Base-by-base conservation (phyloP, 352 stramenopile genomes). In the Globisporangium nagaii region DNA sequence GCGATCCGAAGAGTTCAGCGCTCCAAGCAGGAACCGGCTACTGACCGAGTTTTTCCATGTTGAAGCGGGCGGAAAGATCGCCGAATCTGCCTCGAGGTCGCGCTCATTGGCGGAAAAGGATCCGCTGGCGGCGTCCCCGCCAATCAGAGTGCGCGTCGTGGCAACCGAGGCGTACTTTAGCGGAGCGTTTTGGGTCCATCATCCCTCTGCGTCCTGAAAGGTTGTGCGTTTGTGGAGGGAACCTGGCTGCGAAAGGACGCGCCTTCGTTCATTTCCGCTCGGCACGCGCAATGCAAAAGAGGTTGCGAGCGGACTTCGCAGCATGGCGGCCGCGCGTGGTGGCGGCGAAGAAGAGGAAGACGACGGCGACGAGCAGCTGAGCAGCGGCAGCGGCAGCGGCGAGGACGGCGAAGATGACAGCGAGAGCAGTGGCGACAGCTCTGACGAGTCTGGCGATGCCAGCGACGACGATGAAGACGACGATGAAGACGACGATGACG, bases 301-400 rank as follows among this genome's bases (percentile, higher is more conserved):
- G n/a, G n/a, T 50, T 50, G 43, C 17, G 24, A n/a, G n/a, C n/a
- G n/a, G n/a, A n/a, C n/a, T n/a, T n/a, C n/a, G n/a, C n/a, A 30
- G 4, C 11, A 36, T 42, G 19, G 15, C 31, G 11, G 31, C n/a
- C n/a, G n/a, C 13, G 17, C 41, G 20, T 5, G 43, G 61, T 0
- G 63, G 66, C 7, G 60, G 71, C 2, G 66, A 73, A 4, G 59
- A 68, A 2, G 57, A 46, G 7, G 59, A 53, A 24, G 56, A n/a
- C n/a, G n/a, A n/a, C n/a, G n/a, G n/a, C n/a, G n/a, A n/a, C n/a
- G n/a, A 60, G 47, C 41, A 52, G 49, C 25, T 39, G 11, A 60
- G 22, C 12, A 36, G 13, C 42, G 17, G 27, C 19, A 58, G 35
- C 40, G 56, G 61, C 22, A 58, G 48, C n/a, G 19, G 41, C 13